Conservation (phyloP, 2,329 filamentous ascomycete genomes). For the Macrophomina tecta region DNA sequence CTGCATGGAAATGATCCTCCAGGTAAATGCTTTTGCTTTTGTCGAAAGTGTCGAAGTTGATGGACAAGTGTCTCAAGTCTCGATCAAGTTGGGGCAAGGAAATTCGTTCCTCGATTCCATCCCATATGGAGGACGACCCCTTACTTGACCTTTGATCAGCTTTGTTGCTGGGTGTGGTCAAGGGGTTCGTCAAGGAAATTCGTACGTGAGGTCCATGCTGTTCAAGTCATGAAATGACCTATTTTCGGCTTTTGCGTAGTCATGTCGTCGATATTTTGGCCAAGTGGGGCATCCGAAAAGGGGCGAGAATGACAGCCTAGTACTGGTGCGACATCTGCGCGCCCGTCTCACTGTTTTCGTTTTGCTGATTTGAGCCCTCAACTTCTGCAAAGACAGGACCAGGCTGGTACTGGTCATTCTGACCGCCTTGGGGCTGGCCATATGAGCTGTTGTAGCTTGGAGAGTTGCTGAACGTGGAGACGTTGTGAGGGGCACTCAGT, state of each 20-base stretch:
- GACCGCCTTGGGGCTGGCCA: slow-evolving; percentile 31
- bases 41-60: slow-evolving; percentile 10
- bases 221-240: neutral
- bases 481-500: slow-evolving; percentile 47
- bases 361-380: slow-evolving; percentile 41
- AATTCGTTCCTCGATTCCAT: slow-evolving; percentile 25
- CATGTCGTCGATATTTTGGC: neutral
- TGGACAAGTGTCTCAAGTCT: slow-evolving; percentile 2
- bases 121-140: slow-evolving; percentile 12
- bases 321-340: slow-evolving; percentile 35
- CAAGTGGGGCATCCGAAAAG: neutral
- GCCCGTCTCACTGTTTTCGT: slow-evolving; percentile 31
- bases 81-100: slow-evolving; percentile 6
- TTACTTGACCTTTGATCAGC: slow-evolving; percentile 18
- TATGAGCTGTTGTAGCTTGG: slow-evolving; percentile 41
- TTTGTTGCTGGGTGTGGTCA: slow-evolving; percentile 16
- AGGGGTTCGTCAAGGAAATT: slow-evolving; percentile 24
- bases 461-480: slow-evolving; percentile 45
- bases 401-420: slow-evolving; percentile 44
- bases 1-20: slow-evolving; percentile 17
- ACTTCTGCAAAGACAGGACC: slow-evolving; percentile 46
- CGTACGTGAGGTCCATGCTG: slow-evolving; percentile 22
- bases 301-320: slow-evolving; percentile 29
- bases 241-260: slow-evolving; percentile 3
- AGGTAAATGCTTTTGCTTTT: slow-evolving; percentile 23